Conservation (phyloP, 148 eudicot species). For the Polygonum maritimum region DNA sequence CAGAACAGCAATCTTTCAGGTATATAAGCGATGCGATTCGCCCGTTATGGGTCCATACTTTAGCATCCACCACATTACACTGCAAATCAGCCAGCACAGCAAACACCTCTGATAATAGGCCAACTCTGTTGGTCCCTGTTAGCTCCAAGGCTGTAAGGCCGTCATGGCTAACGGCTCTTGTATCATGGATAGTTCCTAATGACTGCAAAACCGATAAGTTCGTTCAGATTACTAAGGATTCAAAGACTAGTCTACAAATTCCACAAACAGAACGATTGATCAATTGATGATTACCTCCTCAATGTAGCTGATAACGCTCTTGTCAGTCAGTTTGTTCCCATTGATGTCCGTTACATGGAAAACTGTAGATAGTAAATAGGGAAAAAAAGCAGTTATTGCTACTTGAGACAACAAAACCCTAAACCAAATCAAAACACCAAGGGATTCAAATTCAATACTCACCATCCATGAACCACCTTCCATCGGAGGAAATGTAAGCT, state of each 20-base stretch:
- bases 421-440: not conserved
- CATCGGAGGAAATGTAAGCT: slow-evolving; percentile 87
- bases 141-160: slow-evolving; percentile 77
- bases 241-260: not conserved
- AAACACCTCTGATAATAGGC: slow-evolving; percentile 75
- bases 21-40: slow-evolving; percentile 77
- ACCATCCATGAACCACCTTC: slow-evolving; percentile 99
- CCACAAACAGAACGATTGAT: not conserved
- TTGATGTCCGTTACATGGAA: slow-evolving; percentile 86
- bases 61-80: slow-evolving; percentile 72
- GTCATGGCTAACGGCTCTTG: slow-evolving; percentile 29
- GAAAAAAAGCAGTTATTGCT: not conserved
- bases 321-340: slow-evolving; percentile 74
- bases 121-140: slow-evolving; percentile 78
- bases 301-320: slow-evolving; percentile 67
- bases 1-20: slow-evolving; percentile 61
- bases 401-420: not conserved
- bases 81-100: slow-evolving; percentile 64
- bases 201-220: slow-evolving; percentile 26
- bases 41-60: slow-evolving; percentile 89
- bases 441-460: slow-evolving; percentile 11
- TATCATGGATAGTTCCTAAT: slow-evolving; percentile 54
- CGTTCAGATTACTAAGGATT: not conserved
- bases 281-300: slow-evolving; percentile 48
- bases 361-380: slow-evolving; percentile 24